phyloP scores from a whole-genome alignment of 2,329 filamentous ascomycete species.

The Pseudophaeomoniella oleicola region DNA sequence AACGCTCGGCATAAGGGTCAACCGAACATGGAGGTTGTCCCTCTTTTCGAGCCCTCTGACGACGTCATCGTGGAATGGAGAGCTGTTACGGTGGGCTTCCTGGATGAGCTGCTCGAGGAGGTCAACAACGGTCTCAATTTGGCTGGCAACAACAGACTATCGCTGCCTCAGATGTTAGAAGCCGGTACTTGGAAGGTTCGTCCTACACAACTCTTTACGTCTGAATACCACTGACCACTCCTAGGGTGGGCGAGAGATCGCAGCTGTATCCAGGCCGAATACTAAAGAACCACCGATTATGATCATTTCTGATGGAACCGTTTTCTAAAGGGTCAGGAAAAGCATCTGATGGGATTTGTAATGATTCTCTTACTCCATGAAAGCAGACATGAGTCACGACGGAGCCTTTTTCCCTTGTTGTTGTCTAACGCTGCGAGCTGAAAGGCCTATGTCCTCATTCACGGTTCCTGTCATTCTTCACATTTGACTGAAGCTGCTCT shows the following conservation, averaged over 20 bases:
- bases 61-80: conserved; percentile 72
- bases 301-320: conserved; percentile 89
- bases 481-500: too few species aligned
- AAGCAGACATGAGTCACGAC: too few species aligned
- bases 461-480: too few species aligned
- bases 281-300: conserved; percentile 94
- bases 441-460: too few species aligned
- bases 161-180: conserved; percentile 77
- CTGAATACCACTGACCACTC: conserved; percentile 2
- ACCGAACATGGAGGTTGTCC: conserved; percentile 58
- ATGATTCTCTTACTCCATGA: too few species aligned
- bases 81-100: conserved; percentile 57
- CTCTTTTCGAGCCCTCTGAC: conserved; percentile 57
- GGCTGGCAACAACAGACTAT: conserved; percentile 54
- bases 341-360: too few species aligned
- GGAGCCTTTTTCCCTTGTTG: too few species aligned
- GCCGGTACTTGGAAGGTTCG: conserved; percentile 95
- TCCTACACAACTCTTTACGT: conserved; percentile 1
- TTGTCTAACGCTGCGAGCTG: too few species aligned
- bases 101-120: conserved; percentile 55
- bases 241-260: conserved; percentile 83
- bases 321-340: conserved; percentile 70
- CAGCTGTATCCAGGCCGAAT: conserved; percentile 87
- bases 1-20: conserved; percentile 60
- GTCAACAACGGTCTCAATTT: conserved; percentile 57